Evolutionary conservation across 2,329 filamentous ascomycete species (phyloP).

Genomic region (Trichophyton mentagrophytes): DNA sequence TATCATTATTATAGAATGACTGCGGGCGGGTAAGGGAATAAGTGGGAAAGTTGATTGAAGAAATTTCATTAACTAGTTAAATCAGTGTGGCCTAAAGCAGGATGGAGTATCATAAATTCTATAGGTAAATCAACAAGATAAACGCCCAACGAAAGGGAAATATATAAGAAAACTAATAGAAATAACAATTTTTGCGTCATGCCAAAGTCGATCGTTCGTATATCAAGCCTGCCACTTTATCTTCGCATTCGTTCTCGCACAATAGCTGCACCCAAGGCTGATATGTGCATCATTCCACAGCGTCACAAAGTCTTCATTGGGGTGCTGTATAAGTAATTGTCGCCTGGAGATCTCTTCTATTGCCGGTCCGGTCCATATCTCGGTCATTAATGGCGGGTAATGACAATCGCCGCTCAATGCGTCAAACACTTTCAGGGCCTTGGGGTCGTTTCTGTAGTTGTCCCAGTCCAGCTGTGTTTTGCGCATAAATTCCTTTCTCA

Average conservation of each 20-base stretch:
- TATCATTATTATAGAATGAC: too few species aligned
- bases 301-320: conserved; percentile 22
- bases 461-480: conserved; percentile 32
- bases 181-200: background rate
- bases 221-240: conserved; percentile 8
- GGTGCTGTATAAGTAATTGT: conserved; percentile 21
- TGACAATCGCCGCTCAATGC: conserved; percentile 16
- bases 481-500: conserved; percentile 33
- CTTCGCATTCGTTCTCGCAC: conserved; percentile 12
- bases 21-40: too few species aligned
- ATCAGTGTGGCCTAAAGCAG: too few species aligned
- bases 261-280: conserved; percentile 26
- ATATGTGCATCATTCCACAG: conserved; percentile 26
- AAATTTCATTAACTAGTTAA: too few species aligned
- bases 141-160: background rate
- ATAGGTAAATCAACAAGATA: background rate
- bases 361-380: conserved; percentile 31
- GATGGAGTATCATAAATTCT: too few species aligned
- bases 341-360: conserved; percentile 21
- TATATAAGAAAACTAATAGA: background rate
- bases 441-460: conserved; percentile 26
- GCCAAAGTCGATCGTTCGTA: background rate
- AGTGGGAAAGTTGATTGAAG: too few species aligned
- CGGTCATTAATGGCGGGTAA: conserved; percentile 19
- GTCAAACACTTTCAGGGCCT: conserved; percentile 28